Evolutionary conservation across 805 yeast genomes (phyloP), one percentile per base, ranked within the genome.

Genomic region (Candida pseudoglaebosa): DNA sequence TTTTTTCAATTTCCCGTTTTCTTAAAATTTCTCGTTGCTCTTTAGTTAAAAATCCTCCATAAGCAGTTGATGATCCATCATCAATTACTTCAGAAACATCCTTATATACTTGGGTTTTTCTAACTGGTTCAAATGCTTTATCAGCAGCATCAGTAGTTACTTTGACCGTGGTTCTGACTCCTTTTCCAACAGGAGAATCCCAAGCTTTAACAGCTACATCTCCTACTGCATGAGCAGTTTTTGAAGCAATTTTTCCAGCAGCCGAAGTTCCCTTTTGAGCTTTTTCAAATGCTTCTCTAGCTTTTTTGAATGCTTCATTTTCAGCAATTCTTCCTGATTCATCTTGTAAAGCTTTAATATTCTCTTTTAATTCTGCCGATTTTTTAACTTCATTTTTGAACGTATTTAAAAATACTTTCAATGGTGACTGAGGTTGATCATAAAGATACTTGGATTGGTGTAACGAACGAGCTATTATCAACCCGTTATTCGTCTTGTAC

Each of bases 321-420:
- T 93, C 98, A 22, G 95, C 87, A 60, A 93, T 75, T 52, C 89
- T 80, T 29, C 96, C 98, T 3, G 97, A 87, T 49, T 95, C 98
- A 64, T 90, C 96, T 59, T 88, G 95, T 39, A 93, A 73, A 12
- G 96, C 95, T 63, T 91, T 93, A 57, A 93, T 88, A 53, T 89
- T 88, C 40, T 87, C 89, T 56, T 90, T 95, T 43, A 93, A 74
- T 60, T 93, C 98, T 55, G 77, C 75, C 36, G 89, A 82, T 61
- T 93, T 91, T 59, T 84, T 81, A 82, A 96, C 90, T 66, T 93
- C 99, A 42, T 74, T 72, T 56, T 77, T 82, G 70, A 93, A 93
- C 0, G 98, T 91, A 46, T 93, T 95, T 48, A 88, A 79, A 61
- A 93, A 93, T 40, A 93, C 96, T 60, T 88, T 89, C 57, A 89